A percentile compares a stretch with the other conserved stretches of the same genome.
Conservation (phyloP, 495 filamentous ascomycete species). For the Penicillium canescens region DNA sequence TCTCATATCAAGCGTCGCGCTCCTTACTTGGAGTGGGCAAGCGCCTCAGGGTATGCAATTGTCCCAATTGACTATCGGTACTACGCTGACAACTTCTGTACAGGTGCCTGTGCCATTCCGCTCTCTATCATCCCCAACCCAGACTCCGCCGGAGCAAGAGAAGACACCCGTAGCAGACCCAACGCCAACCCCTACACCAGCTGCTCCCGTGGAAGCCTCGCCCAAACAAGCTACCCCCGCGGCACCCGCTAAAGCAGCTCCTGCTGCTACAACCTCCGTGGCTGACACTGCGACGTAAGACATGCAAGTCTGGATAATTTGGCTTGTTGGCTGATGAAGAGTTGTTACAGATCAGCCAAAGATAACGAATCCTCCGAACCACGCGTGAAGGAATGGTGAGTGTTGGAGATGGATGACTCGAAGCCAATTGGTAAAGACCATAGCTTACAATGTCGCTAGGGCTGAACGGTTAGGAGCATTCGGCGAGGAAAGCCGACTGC, state of each 20-base stretch:
- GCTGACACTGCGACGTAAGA: slow-evolving; percentile 2
- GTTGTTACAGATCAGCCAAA: slow-evolving; percentile 9
- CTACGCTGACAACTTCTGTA: neutral
- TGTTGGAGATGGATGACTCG: neutral
- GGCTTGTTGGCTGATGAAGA: slow-evolving; percentile 1
- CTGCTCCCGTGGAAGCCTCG: neutral
- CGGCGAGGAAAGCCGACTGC: slow-evolving; percentile 53
- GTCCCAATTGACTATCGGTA: neutral
- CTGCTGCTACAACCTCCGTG: neutral
- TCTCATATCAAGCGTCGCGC: slow-evolving; percentile 22
- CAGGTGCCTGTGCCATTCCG: slow-evolving; percentile 27
- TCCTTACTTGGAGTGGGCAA: slow-evolving; percentile 24
- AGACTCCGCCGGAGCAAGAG: slow-evolving; percentile 16
- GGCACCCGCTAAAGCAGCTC: neutral
- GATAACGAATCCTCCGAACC: slow-evolving; percentile 16
- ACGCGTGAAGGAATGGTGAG: slow-evolving; percentile 34
- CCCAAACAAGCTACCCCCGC: neutral
- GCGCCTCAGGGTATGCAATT: slow-evolving; percentile 18
- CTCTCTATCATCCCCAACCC: slow-evolving; percentile 25
- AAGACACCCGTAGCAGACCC: slow-evolving; percentile 11
- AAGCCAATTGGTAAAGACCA: neutral
- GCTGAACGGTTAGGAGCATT: slow-evolving; percentile 37
- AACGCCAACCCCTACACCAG: slow-evolving; percentile 1
- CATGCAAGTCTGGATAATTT: neutral
- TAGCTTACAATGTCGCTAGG: slow-evolving; percentile 28